Conservation (phyloP, 2,329 filamentous ascomycete genomes). For the Neonectria coccinea region DNA sequence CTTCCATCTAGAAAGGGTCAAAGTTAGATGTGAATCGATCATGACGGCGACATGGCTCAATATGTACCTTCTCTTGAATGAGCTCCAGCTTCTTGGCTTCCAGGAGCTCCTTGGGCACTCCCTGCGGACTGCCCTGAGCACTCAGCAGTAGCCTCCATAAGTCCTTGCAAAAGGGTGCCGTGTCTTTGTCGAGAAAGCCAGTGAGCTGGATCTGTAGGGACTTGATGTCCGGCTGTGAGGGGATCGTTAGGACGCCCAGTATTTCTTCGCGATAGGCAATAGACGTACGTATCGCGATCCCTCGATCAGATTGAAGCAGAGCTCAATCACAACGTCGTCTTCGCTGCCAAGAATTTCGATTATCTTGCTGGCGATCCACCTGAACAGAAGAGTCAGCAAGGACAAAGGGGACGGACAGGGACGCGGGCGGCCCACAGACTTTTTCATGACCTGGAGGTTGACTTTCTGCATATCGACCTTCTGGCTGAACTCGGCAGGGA, state of each 20-base stretch:
- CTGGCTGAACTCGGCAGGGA: constrained; percentile 90
- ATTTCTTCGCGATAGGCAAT: constrained; percentile 6
- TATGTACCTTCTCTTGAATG: constrained; percentile 87
- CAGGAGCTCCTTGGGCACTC: constrained; percentile 92
- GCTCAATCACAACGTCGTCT: constrained; percentile 94
- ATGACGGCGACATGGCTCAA: neutral
- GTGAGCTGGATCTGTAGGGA: constrained; percentile 93
- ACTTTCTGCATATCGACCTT: constrained; percentile 99
- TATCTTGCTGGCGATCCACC: constrained; percentile 93
- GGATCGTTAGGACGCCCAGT: constrained; percentile 43
- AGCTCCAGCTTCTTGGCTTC: constrained; percentile 97
- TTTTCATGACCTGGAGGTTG: constrained; percentile 97
- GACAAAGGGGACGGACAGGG: neutral
- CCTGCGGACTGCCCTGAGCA: constrained; percentile 87
- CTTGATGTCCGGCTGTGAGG: constrained; percentile 88
- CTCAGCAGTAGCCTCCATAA: constrained; percentile 93
- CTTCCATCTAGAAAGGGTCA: constrained; percentile 73
- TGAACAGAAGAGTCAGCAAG: constrained; percentile 53
- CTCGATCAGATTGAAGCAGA: constrained; percentile 78
- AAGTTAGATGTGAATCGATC: neutral
- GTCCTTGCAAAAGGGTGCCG: constrained; percentile 88
- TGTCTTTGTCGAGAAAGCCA: constrained; percentile 95
- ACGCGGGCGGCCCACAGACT: constrained; percentile 65
- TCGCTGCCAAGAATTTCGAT: constrained; percentile 90
- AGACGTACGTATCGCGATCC: constrained; percentile 78